Evolutionary conservation across 1,284 basidiomycete species (phyloP), one percentile per base, ranked within the genome.

Genomic region (Sporisorium scitamineum): DNA sequence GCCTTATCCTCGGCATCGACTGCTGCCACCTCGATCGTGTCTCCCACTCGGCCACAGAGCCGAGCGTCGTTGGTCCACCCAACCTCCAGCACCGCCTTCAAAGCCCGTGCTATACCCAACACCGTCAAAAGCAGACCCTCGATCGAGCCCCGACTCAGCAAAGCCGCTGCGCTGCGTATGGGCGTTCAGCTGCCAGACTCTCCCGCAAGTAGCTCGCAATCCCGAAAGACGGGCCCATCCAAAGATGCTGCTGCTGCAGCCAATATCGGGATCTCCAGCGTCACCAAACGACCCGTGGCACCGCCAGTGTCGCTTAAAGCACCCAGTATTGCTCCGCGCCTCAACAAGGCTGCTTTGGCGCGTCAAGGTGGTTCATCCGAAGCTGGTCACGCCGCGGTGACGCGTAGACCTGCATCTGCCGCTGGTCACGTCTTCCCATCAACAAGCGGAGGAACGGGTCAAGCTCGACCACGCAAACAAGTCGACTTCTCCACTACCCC

Each of bases 61-160:
- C 55, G 55, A 31, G 55, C 62, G 7, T 64, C 62, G 1, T 14
- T 32, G n/a, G 34, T 20, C 9, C 50, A 41, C 14, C 44, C 62
- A 2, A 52, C 44, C 5, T 32, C 39, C 6, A 45, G 16, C 24
- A 11, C 14, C 24, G 32, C n/a, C 11, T 61, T 61, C 63, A 65
- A 58, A 45, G 63, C 68, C 3, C 44, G 61, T 1, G 41, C 50
- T 18, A 39, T 64, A 24, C 63, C 59, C 1, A 22, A 45, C 5
- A 83, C 39, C 14, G 75, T 22, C 82, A 85, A 44, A 81, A 86
- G 34, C 4, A 84, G 87, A 18, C 92, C 93, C 0, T 89, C 90
- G 71, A 93, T 93, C 67, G 88, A 90, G 26, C 94, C 94, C 0
- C 90, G 93, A 41, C 90, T 90, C 64, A 91, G 92, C 9, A 90